Conservation (phyloP, 2,329 filamentous ascomycete species). For the Colletotrichum magnum region DNA sequence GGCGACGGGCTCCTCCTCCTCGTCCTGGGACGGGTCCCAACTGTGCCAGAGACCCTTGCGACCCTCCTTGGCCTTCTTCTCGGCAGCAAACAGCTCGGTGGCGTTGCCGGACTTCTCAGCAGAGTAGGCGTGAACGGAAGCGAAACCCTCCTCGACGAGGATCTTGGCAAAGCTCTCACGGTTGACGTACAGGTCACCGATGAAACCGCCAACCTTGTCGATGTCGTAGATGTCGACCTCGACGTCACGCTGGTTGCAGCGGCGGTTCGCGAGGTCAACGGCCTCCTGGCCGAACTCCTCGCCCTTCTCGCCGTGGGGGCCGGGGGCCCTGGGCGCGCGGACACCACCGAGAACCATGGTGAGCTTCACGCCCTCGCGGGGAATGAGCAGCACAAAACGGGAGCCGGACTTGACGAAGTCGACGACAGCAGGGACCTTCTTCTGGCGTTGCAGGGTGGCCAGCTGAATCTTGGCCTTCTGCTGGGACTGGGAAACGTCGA, state of each 20-base stretch:
- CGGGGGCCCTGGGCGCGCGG: constrained; percentile 88
- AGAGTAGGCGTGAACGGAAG: constrained; percentile 93
- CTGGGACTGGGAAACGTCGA: constrained; percentile 91
- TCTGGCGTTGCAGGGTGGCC: constrained; percentile 88
- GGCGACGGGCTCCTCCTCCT: constrained; percentile 69
- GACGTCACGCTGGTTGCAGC: constrained; percentile 93
- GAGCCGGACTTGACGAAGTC: constrained; percentile 99
- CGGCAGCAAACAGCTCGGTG: constrained; percentile 87
- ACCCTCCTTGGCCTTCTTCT: constrained; percentile 89
- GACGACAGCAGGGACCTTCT: constrained; percentile 91
- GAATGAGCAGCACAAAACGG: constrained; percentile 91
- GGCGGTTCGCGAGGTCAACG: constrained; percentile 88
- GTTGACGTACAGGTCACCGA: constrained; percentile 93
- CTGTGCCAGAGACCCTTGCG: constrained; percentile 93
- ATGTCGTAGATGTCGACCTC: constrained; percentile 95
- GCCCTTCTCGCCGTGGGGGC: constrained; percentile 80
- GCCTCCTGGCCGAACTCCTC: constrained; percentile 98
- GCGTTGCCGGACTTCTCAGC: constrained; percentile 95
- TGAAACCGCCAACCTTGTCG: constrained; percentile 98
- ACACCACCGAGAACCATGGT: constrained; percentile 96
- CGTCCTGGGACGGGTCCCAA: constrained; percentile 92
- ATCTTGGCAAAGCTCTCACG: constrained; percentile 96
- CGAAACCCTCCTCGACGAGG: constrained; percentile 93
- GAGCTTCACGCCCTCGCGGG: constrained; percentile 92
- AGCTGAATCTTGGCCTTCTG: constrained; percentile 98